Base-by-base conservation (phyloP, 2,329 filamentous ascomycete species). In the Albophoma yamanashiensis region DNA sequence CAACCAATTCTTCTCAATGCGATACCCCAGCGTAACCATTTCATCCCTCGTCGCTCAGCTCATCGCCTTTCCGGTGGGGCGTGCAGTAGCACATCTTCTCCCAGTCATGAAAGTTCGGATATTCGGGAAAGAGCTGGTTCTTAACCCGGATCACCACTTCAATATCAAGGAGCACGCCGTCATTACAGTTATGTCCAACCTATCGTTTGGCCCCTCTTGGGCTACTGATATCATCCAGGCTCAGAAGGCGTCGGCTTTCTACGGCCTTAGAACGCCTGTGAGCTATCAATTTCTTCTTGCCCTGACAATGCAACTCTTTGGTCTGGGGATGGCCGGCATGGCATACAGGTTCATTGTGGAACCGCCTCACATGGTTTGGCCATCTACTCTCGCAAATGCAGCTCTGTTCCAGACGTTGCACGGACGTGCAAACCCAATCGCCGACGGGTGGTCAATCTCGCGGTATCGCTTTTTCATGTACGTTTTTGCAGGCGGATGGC, bases 361-460 rank as follows among this genome's bases (percentile, higher is more conserved):
- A 69, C 84, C 82, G 0, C 80, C 83, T 1, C 78, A 82, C 39
- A 86, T 86, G 82, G 79, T 86, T 61, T 86, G 83, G 82, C 83
- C 83, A 1, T 74, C 73, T 79, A 59, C 77, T 75, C 66, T 78
- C 22, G 71, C 71, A 4, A 81, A 77, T 62, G 78, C 76, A 0
- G 75, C 77, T 0, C 71, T 84, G 6, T 76, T 83, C 62, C 71
- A 76, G 36, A 75, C 73, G n/a, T 71, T 78, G 4, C 76, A 78
- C 55, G 74, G 77, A 58, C 73, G 73, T 63, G 69, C 79, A 59
- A 75, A 77, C 2, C 60, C 67, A 1, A 74, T 73, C 11, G 67
- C 72, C 31, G 74, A 76, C 57, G 78, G 78, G 0, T 80, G 78
- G 78, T 67, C 61, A 12, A 78, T 80, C 31, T 73, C 73, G 55